Conservation (phyloP, 257 asterid genomes). For the Penstemon davidsonii region DNA sequence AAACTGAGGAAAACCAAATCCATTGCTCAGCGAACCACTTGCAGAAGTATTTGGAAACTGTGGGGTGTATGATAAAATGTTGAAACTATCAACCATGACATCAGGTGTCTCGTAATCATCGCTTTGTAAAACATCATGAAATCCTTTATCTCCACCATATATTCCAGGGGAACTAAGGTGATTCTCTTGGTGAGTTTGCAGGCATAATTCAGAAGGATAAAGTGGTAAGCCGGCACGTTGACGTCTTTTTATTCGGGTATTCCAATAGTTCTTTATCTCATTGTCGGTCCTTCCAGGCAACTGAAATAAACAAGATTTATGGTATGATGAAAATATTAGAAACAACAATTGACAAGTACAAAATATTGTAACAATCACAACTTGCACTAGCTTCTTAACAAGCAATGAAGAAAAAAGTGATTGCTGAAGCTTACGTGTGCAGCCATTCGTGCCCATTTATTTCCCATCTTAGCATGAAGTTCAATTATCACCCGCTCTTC, state of each 20-base stretch:
- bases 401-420: not conserved
- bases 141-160: constrained; percentile 41
- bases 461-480: constrained; percentile 40
- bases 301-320: constrained; percentile 13
- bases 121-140: constrained; percentile 40
- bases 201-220: constrained; percentile 40
- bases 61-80: constrained; percentile 37
- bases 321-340: not conserved
- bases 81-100: constrained; percentile 44
- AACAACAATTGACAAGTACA: not conserved
- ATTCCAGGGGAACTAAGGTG: constrained; percentile 40
- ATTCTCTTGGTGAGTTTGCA: constrained; percentile 38
- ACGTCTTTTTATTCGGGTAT: constrained; percentile 35
- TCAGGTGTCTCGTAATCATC: constrained; percentile 42
- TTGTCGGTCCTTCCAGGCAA: constrained; percentile 37
- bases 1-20: constrained; percentile 47
- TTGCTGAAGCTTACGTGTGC: constrained; percentile 24
- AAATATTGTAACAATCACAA: not conserved
- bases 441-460: constrained; percentile 44
- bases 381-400: not conserved
- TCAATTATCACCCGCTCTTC: constrained; percentile 34
- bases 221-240: constrained; percentile 36
- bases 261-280: constrained; percentile 38
- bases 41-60: constrained; percentile 39
- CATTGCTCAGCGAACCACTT: constrained; percentile 33